These are phyloP conservation scores for Otatea glauca DNA, from an alignment of 176 grass and related monocot genomes.

Conservation along the genomic window DNA sequence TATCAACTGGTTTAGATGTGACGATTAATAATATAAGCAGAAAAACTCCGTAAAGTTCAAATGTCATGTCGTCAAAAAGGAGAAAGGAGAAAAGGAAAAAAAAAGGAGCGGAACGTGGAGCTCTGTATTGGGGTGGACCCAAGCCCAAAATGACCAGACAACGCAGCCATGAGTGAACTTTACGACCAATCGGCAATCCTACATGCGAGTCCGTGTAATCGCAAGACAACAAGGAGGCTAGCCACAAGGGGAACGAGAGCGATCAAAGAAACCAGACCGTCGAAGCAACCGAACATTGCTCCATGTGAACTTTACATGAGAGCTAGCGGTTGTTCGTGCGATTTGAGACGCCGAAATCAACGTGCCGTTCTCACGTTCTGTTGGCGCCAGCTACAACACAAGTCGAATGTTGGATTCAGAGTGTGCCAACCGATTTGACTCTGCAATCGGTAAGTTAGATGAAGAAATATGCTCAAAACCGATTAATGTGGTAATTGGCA, in stretches of 20 bases:
- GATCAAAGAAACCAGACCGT: not conserved
- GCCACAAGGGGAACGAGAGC: constrained; percentile 41
- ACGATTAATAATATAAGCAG: not conserved
- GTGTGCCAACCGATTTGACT: too few relatives aligned
- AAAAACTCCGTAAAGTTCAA: not conserved
- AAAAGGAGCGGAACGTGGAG: not conserved
- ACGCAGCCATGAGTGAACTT: constrained; percentile 43
- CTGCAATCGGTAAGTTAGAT: too few relatives aligned
- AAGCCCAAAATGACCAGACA: constrained; percentile 55
- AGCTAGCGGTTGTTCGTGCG: not conserved
- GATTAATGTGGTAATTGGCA: too few relatives aligned
- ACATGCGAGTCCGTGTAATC: not conserved
- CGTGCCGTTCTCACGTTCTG: not conserved
- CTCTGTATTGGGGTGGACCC: constrained; percentile 14
- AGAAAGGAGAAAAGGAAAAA: not conserved
- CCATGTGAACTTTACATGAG: not conserved
- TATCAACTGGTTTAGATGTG: not conserved
- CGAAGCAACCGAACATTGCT: not conserved
- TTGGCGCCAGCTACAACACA: too few relatives aligned
- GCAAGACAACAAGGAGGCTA: constrained; percentile 56
- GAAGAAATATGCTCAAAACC: too few relatives aligned
- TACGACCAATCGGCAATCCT: constrained; percentile 38
- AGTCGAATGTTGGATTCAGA: too few relatives aligned
- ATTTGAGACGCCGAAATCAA: not conserved
- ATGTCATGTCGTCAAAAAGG: constrained; percentile 7